Percentiles rank a stretch among this genome's conserved stretches.
These are phyloP conservation scores for Oldenlandia corymbosa DNA, from an alignment of 257 asterid genomes.

Conservation along the genomic window DNA sequence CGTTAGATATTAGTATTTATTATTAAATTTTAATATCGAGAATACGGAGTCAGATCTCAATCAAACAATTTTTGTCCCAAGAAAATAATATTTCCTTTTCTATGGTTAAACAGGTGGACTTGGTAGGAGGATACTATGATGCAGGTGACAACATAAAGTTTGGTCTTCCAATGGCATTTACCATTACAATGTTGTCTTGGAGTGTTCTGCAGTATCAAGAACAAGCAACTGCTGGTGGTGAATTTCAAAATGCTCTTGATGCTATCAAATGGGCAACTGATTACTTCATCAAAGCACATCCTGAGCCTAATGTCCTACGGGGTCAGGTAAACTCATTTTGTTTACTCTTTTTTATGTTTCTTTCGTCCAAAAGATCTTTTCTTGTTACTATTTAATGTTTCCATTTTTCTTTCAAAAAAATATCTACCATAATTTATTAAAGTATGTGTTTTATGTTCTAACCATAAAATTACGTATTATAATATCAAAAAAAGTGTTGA, in stretches of 20 bases:
- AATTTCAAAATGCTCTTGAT: conserved; percentile 31
- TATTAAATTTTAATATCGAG: too few species aligned
- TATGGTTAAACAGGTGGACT: conserved; percentile 50
- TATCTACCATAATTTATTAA: too few species aligned
- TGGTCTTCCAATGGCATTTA: conserved; percentile 80
- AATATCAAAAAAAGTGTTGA: too few species aligned
- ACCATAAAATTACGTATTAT: too few species aligned
- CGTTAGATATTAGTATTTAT: too few species aligned
- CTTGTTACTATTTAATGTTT: too few species aligned
- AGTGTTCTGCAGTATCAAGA: conserved; percentile 55
- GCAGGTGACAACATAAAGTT: conserved; percentile 89
- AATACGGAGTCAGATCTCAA: too few species aligned
- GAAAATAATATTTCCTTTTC: background rate
- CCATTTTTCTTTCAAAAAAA: too few species aligned
- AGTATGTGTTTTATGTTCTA: too few species aligned
- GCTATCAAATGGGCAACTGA: conserved; percentile 86
- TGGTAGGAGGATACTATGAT: conserved; percentile 81
- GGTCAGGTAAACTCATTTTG: conserved; percentile 10
- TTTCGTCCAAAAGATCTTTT: too few species aligned
- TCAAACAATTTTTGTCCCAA: too few species aligned
- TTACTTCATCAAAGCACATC: conserved; percentile 70
- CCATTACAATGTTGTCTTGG: conserved; percentile 86
- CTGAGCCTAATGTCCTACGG: conserved; percentile 16
- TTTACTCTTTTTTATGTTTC: too few species aligned
- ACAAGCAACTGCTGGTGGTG: conserved; percentile 39